Evolutionary conservation across 2,329 filamentous ascomycete species (phyloP).

Genomic region (Coleophoma cylindrospora): DNA sequence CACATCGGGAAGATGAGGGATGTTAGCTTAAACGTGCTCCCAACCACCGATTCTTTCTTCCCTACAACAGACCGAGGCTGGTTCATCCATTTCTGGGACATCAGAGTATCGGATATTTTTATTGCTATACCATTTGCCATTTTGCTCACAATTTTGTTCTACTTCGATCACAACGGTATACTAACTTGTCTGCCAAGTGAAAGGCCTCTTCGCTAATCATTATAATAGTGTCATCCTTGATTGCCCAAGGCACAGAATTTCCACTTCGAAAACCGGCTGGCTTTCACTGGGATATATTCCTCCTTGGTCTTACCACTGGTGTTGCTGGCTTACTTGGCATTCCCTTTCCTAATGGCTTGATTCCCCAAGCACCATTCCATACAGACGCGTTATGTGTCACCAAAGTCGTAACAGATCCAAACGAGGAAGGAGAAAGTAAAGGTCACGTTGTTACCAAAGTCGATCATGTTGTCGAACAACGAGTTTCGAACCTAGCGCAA

Average conservation of each 20-base stretch:
- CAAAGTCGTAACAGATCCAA: slow-evolving; percentile 40
- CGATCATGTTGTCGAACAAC: slow-evolving; percentile 70
- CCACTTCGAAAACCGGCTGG: slow-evolving; percentile 75
- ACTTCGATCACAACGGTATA: slow-evolving; percentile 82
- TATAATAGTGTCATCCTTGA: slow-evolving; percentile 66
- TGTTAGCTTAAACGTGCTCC: slow-evolving; percentile 65
- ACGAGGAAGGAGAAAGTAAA: slow-evolving; percentile 50
- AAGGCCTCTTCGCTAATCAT: not conserved
- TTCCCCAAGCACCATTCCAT: slow-evolving; percentile 80
- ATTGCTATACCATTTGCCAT: slow-evolving; percentile 83
- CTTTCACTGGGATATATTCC: slow-evolving; percentile 82
- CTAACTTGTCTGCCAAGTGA: not conserved
- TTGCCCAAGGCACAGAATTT: slow-evolving; percentile 79
- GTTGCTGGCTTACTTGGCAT: slow-evolving; percentile 71
- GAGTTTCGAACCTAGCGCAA: slow-evolving; percentile 72
- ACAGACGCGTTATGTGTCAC: slow-evolving; percentile 75
- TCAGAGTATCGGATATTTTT: slow-evolving; percentile 69
- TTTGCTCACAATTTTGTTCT: slow-evolving; percentile 79
- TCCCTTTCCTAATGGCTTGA: slow-evolving; percentile 78
- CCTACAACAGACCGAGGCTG: slow-evolving; percentile 70
- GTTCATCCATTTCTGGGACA: slow-evolving; percentile 79
- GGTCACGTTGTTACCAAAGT: slow-evolving; percentile 47
- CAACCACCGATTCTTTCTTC: slow-evolving; percentile 72
- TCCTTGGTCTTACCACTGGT: slow-evolving; percentile 73
- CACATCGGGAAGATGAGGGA: slow-evolving; percentile 78